phyloP scores from a whole-genome alignment of 306 rosid species.

The Trifolium pratense region DNA sequence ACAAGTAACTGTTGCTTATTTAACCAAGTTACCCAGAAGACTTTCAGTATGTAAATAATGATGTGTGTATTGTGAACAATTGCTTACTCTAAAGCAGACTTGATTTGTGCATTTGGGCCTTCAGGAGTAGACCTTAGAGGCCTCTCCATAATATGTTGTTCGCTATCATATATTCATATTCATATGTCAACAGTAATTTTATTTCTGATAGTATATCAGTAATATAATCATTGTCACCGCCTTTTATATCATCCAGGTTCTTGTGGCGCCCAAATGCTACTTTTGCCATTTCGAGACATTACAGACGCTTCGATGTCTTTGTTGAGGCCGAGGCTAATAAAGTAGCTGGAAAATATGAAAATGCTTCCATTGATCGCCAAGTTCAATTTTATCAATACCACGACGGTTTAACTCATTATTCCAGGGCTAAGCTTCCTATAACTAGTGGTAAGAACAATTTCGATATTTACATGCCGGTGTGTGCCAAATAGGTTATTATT shows the following conservation, averaged over 20 bases:
- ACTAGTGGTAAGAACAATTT: slow-evolving; percentile 76
- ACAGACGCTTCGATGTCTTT: slow-evolving; percentile 88
- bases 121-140: background rate
- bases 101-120: background rate
- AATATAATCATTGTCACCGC: slow-evolving; percentile 22
- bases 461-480: slow-evolving; percentile 13
- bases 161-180: background rate
- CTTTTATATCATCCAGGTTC: slow-evolving; percentile 63
- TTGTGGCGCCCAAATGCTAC: slow-evolving; percentile 93
- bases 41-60: background rate
- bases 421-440: slow-evolving; percentile 83
- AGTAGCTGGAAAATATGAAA: slow-evolving; percentile 88
- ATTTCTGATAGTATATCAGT: slow-evolving; percentile 28
- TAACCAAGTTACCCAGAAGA: slow-evolving; percentile 1
- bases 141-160: background rate
- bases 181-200: slow-evolving; percentile 1
- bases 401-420: slow-evolving; percentile 86
- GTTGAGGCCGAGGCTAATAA: slow-evolving; percentile 97
- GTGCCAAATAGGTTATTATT: slow-evolving; percentile 36
- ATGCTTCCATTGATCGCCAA: slow-evolving; percentile 84
- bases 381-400: slow-evolving; percentile 69
- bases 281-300: slow-evolving; percentile 94
- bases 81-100: background rate
- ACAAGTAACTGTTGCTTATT: slow-evolving; percentile 5
- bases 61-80: background rate